A percentile compares a stretch with the other conserved stretches of the same genome.
Evolutionary conservation across 1,139 yeast species (phyloP).

Genomic region (Eremothecium sinecaudum): DNA sequence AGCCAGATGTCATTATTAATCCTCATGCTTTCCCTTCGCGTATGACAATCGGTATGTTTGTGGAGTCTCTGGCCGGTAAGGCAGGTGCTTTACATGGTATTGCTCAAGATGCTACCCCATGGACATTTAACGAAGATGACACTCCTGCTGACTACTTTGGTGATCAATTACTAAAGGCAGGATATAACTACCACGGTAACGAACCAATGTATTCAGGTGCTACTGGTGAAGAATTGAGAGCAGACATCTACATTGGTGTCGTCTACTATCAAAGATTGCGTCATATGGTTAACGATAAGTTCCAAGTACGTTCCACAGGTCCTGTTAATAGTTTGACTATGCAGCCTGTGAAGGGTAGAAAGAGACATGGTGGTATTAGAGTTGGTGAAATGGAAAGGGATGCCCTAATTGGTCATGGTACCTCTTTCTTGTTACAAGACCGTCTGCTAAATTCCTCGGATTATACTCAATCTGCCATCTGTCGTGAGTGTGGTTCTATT

Average conservation of each 20-base stretch:
- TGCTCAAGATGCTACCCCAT: constrained; percentile 96
- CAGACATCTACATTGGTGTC: constrained; percentile 91
- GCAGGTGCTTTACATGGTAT: constrained; percentile 98
- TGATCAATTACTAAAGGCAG: constrained; percentile 76
- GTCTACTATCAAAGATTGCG: constrained; percentile 97
- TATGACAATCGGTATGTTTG: constrained; percentile 99
- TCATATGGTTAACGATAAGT: constrained; percentile 99
- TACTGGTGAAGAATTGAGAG: constrained; percentile 95
- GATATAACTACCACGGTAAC: constrained; percentile 95
- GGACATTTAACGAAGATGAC: constrained; percentile 83
- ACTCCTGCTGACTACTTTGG: constrained; percentile 98
- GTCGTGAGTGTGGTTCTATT: constrained; percentile 90
- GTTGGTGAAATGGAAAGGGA: constrained; percentile 99
- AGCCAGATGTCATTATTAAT: constrained; percentile 93
- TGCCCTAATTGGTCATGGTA: constrained; percentile 97
- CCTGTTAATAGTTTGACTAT: constrained; percentile 93
- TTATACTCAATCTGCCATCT: constrained; percentile 81
- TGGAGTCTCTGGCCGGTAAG: constrained; percentile 93
- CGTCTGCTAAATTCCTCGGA: constrained; percentile 92
- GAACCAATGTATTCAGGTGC: constrained; percentile 99
- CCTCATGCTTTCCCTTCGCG: constrained; percentile 99
- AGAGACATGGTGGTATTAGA: constrained; percentile 99
- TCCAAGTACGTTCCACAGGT: constrained; percentile 98
- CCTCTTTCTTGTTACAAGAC: constrained; percentile 92
- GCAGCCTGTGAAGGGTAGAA: constrained; percentile 99